Base-by-base conservation (phyloP, 2,329 filamentous ascomycete species). In the Pseudocercospora eumusae region DNA sequence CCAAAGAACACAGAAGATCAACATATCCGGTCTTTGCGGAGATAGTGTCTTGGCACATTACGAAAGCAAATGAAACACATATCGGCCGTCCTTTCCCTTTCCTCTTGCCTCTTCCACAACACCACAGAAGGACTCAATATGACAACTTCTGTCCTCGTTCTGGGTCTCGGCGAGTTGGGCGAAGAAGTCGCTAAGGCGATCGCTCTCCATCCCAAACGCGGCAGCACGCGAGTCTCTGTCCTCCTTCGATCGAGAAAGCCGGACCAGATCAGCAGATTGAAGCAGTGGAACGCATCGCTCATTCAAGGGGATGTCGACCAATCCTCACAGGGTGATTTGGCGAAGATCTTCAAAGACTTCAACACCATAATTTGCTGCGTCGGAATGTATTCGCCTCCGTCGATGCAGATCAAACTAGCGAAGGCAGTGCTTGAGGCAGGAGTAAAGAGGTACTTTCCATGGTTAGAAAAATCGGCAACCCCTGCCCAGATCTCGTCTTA, bases 111-210 rank as follows among this genome's bases (percentile, higher is more conserved):
- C 10, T 23, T 23, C 18, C 11, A 20, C 18, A 15, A 13, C 21
- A 47, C 8, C 9, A 11, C 20, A 21, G 18, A 47, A 3, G 9
- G 15, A 15, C 47, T 52, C 25, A 52, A n/a, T 2, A 52, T 52
- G 47, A n/a, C 53, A 15, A 5, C 21, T 2, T 63, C 64, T 10
- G 76, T 88, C 60, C 84, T 89, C 55, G 78, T 90, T 56, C 76
- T 90, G 61, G 87, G 88, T 57, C 84, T 84, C n/a, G 87, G 87
- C 61, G 87, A 90, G 75, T 82, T 90, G 13, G 88, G 87, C 54
- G 75, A 78, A 4, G 79, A 83, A 15, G 77, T 89, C 61, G 75
- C 89, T 15, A 72, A 79, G 31, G 77, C 80, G 10, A 79, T 90
- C 7, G 71, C 77, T 13, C 54, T 66, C 0, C 83, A 87, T 65